Evolutionary conservation across 768 basidiomycete genomes (phyloP).

Genomic region (Auricularia sp.): DNA sequence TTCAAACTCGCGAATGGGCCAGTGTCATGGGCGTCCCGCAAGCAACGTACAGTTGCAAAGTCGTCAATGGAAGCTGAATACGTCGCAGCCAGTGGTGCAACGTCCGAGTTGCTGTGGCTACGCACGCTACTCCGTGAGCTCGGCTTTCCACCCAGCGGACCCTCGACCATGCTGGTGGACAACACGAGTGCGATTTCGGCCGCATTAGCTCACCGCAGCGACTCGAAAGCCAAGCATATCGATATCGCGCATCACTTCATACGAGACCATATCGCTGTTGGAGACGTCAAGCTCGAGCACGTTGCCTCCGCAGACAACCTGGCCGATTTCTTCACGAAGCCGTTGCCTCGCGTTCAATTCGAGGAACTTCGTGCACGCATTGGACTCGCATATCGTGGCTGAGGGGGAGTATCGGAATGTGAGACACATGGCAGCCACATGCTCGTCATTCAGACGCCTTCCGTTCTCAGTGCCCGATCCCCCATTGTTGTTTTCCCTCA

Average conservation of each 20-base stretch:
- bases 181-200: conserved; percentile 16
- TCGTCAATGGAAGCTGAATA: conserved; percentile 17
- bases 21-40: too few relatives aligned
- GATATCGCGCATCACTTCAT: conserved; percentile 29
- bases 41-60: conserved; percentile 8
- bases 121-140: neutral
- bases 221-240: conserved; percentile 29
- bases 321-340: conserved; percentile 34
- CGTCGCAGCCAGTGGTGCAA: conserved; percentile 10
- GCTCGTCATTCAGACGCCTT: neutral
- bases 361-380: neutral
- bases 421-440: neutral
- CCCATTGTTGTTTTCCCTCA: too few relatives aligned
- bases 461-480: neutral
- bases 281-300: conserved; percentile 18
- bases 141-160: neutral
- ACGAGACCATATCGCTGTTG: conserved; percentile 17
- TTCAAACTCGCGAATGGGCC: too few relatives aligned
- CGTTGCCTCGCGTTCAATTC: conserved; percentile 11
- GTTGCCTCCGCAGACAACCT: conserved; percentile 23
- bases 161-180: conserved; percentile 9
- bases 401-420: conserved; percentile 8
- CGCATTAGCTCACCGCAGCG: conserved; percentile 18
- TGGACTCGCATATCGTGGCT: neutral
- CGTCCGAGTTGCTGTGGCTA: neutral